Evolutionary conservation across 768 basidiomycete genomes (phyloP), one percentile per base, ranked within the genome.

Genomic region (Cystobasidium tubakii): DNA sequence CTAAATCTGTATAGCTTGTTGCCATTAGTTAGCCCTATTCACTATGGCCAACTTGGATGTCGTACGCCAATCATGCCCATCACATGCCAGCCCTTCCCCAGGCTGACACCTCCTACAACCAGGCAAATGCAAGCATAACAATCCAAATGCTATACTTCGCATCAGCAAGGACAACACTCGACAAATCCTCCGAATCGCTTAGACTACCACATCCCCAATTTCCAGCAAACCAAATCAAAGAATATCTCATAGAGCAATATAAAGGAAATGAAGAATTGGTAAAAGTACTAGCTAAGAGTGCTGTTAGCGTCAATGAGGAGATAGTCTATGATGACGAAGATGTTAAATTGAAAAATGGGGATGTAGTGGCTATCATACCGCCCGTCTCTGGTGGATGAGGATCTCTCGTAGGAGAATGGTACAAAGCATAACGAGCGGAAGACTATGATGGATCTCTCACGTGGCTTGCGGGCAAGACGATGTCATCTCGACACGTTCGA

Each of bases 221-320:
- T 83, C 84, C 62, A 83, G 21, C 46, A 19, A 50, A 21, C n/a
- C 7, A 82, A 42, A 85, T 88, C 69, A 82, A 82, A 66, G 80
- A 81, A 54, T 81, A 86, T 53, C 86, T 89, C 75, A 31, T 31
- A 15, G 19, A 0, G 10, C 13, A 21, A 60, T 77, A 33, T 74
- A 74, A 55, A 2, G 21, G 0, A 62, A 42, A 9, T 69, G 75
- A 62, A 1, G 81, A 85, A 72, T 81, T 91, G 36, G 83, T 79
- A 53, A 83, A 84, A 71, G 83, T 90, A 25, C 82, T 92, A 34
- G 80, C 84, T 60, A 81, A 83, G 36, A 88, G 87, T 76, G 85
- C 85, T 79, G 91, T 90, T 90, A 90, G 90, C 77, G 89, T 91
- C 15, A 83, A 91, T 77, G 88, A 85, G 66, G 89, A 90, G 81